Evolutionary conservation across 139 green algal species (phyloP), one percentile per base, ranked within the genome.

Genomic region (Chlorella sp.): DNA sequence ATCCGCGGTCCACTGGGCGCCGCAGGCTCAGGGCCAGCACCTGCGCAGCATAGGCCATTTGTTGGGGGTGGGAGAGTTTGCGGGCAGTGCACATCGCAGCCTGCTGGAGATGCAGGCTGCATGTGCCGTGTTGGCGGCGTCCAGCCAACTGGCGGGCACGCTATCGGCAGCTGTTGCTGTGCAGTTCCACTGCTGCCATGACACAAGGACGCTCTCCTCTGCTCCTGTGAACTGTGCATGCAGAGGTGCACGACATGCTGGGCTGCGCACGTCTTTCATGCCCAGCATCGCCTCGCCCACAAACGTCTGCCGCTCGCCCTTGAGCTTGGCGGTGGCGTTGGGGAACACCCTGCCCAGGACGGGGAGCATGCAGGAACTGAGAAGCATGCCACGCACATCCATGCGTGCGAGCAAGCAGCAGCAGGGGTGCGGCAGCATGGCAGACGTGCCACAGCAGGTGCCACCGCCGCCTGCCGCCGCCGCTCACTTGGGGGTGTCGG

Each of bases 1-100:
- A 98, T 24, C 95, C 95, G 54, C 94, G 89, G 85, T 98, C 94
- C 64, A 96, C 78, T 32, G 94, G 94, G 7, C 95, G 85, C 8
- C 91, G 84, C 40, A 98, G 32, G 13, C 44, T 86, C 34, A 98
- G 80, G 4, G 91, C 90, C 0, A 60, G 51, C 51, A 60, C 51
- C 51, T 60, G 51, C 9, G 51, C 9, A 16, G 51, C 51, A 8
- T 19, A 54, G 46, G 11, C 8, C 8, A 54, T n/a, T n/a, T n/a
- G n/a, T n/a, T n/a, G n/a, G n/a, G n/a, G n/a, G n/a, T n/a, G n/a
- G n/a, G n/a, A n/a, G n/a, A n/a, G n/a, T n/a, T n/a, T n/a, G n/a
- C n/a, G n/a, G n/a, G n/a, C n/a, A n/a, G n/a, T n/a, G n/a, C n/a
- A n/a, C n/a, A n/a, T n/a, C n/a, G n/a, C n/a, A n/a, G n/a, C n/a